Evolutionary conservation across 176 grass and related monocot genomes (phyloP), one percentile per base, ranked within the genome.

Genomic region (Urochloa ruziziensis): DNA sequence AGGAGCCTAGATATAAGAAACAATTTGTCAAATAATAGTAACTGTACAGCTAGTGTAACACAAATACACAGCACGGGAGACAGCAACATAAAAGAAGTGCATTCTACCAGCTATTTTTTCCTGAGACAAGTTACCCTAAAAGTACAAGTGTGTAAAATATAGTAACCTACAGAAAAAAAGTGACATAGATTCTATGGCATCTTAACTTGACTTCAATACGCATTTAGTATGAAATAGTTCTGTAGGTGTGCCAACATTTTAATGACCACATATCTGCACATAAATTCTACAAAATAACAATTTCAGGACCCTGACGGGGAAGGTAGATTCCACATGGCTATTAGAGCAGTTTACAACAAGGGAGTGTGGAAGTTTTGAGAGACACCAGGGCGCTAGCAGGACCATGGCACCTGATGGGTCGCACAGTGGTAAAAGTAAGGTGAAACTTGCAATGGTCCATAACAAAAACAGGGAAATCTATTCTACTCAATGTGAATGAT

Each of bases 1-100:
- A 43, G 96, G 96, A 67, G 86, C 78, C 96, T 98, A 71, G n/a
- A 73, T 21, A 87, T 34, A 78, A 73, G 2, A 89, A 75, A 82
- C 4, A 89, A 48, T 42, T 65, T 29, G 68, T 56, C 24, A 71
- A 85, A 73, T 15, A 46, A 82, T 13, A 83, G 12, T 2, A 0
- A 34, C 19, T 63, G 14, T 24, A 85, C 6, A 62, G 54, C 56
- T 57, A 30, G 16, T 33, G 30, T 70, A 68, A 39, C 33, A 63
- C 21, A 89, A 78, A 35, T 51, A 80, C 25, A 75, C 13, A 7
- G 44, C 7, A 85, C 0, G 7, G 49, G n/a, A n/a, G n/a, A n/a
- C n/a, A n/a, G n/a, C n/a, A n/a, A n/a, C n/a, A n/a, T 70, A 14
- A 56, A 54, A 70, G 5, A 44, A 33, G 25, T 34, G 23, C 34